Base-by-base conservation (phyloP, 208 protist genomes). In the Crithidia mellificae region DNA sequence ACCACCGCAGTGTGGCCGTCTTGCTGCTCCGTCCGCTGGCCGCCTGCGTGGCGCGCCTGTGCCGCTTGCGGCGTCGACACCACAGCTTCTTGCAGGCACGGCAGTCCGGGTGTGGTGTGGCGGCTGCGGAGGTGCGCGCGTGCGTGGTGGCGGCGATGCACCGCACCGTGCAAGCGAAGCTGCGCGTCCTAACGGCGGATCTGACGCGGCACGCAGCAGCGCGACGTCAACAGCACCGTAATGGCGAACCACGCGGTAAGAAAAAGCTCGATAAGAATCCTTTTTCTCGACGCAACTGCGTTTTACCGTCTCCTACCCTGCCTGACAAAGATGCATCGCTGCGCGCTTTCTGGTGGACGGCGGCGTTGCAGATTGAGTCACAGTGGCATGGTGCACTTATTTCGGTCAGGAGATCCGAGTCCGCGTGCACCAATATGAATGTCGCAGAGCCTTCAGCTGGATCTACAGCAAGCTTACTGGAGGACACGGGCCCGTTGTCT, bases 111-210 rank as follows among this genome's bases (percentile, higher is more conserved):
- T 88, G 82, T 57, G 77, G 72, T 49, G 52, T 91, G 9, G 61
- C 61, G 9, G 50, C 25, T 20, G 56, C 65, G 0, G 81, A 87
- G 34, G 68, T 88, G 24, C 70, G 65, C 17, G 68, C 83, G 25
- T 92, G 83, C 67, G 34, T 84, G 61, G 51, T 77, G 41, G 36
- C 74, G 36, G 81, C 83, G 29, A 41, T 90, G 20, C 75, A 87
- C 56, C 67, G 73, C 12, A 83, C 80, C 2, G 15, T 88, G 52
- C 68, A 88, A 50, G 57, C 67, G 1, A 65, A 80, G 55, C 63
- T 88, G 53, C 62, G 78, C 2, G 29, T 57, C 30, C 53, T 69
- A n/a, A 51, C 54, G 17, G 51, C 17, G 43, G 20, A 25, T 8
- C 53, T 73, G 29, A 46, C 49, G 57, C 49, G 39, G 4, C 50